A percentile compares a stretch with the other conserved stretches of the same genome.
phyloP scores from a whole-genome alignment of 768 basidiomycete genomes.

The Termitomyces sp. region DNA sequence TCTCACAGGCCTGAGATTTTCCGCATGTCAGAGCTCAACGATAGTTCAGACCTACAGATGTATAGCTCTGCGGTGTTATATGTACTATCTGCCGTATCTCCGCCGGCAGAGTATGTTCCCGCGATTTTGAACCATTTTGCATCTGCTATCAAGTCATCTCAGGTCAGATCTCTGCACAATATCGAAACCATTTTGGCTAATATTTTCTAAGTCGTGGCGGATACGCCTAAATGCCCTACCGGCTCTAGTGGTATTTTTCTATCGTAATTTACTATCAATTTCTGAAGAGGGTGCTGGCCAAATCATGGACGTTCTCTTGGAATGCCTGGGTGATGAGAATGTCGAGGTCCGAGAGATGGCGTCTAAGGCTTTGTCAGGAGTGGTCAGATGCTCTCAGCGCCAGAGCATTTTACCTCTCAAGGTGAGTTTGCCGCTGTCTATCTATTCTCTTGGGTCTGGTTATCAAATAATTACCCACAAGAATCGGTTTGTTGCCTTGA shows the following conservation, averaged over 20 bases:
- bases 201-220: constrained; percentile 68
- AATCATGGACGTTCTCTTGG: constrained; percentile 78
- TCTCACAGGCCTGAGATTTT: constrained; percentile 75
- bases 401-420: constrained; percentile 81
- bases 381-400: constrained; percentile 87
- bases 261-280: constrained; percentile 78
- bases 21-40: constrained; percentile 87
- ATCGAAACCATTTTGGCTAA: not conserved
- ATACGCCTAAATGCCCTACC: constrained; percentile 85
- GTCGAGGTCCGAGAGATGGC: constrained; percentile 93
- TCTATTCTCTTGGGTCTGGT: constrained; percentile 3
- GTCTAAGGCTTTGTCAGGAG: constrained; percentile 77
- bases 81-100: constrained; percentile 76
- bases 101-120: constrained; percentile 60
- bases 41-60: constrained; percentile 74
- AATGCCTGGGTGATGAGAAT: constrained; percentile 85
- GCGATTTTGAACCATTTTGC: constrained; percentile 58
- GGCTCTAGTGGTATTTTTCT: constrained; percentile 87
- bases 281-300: constrained; percentile 59
- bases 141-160: constrained; percentile 70
- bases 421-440: constrained; percentile 33
- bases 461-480: constrained; percentile 22
- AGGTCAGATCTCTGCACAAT: constrained; percentile 35
- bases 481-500: constrained; percentile 75
- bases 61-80: constrained; percentile 79